Conservation (phyloP, 2,329 filamentous ascomycete species). For the Aureobasidium lini region DNA sequence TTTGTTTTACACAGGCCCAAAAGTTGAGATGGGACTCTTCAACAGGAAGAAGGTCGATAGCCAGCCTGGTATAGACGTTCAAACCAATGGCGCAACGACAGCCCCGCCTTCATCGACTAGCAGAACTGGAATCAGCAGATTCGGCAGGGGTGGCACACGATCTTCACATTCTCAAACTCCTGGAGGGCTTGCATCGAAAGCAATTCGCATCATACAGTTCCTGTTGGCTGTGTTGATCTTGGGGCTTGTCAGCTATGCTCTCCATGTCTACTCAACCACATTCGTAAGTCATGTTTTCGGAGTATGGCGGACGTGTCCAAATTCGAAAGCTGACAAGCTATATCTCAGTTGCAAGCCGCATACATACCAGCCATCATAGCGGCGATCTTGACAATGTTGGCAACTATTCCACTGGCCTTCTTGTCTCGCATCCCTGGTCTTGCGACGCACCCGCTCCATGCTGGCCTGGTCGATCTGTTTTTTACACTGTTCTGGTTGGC, state of each 20-base stretch:
- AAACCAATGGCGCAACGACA: background rate
- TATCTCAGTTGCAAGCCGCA: background rate
- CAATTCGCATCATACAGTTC: background rate
- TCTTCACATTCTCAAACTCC: background rate
- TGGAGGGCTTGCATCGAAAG: background rate
- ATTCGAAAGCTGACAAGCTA: background rate
- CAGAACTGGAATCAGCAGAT: background rate
- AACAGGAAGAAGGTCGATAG: background rate
- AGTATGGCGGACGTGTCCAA: too few relatives aligned
- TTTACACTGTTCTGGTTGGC: slow-evolving; percentile 8
- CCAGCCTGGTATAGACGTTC: background rate
- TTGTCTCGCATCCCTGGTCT: background rate
- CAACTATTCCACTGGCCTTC: background rate
- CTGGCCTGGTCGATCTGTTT: background rate
- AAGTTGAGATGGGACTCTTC: background rate
- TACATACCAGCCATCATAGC: background rate
- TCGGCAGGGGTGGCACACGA: background rate
- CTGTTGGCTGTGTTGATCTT: background rate
- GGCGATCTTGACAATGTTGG: background rate
- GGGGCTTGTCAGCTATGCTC: background rate
- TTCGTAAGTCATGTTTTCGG: background rate
- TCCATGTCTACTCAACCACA: background rate
- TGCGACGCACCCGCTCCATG: background rate
- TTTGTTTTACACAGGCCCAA: background rate
- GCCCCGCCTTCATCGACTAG: background rate